phyloP scores from a whole-genome alignment of 2,329 filamentous ascomycete genomes.

The Talaromyces sp. region DNA sequence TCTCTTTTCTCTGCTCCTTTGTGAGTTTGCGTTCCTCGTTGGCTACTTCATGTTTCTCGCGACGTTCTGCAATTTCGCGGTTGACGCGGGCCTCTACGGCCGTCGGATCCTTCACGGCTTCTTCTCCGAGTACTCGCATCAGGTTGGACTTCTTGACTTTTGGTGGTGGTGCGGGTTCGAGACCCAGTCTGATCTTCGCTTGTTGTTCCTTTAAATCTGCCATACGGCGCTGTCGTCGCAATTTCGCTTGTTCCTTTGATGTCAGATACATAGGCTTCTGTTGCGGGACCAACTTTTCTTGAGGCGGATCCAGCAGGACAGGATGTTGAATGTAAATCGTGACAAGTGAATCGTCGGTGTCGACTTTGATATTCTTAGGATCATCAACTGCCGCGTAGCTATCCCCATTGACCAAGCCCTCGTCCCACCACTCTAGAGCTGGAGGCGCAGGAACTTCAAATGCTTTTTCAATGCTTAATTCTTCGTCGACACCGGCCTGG shows the following conservation, averaged over 20 bases:
- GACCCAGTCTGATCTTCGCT: slow-evolving; percentile 86
- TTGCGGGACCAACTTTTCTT: slow-evolving; percentile 74
- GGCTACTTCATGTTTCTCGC: slow-evolving; percentile 68
- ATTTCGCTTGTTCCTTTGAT: slow-evolving; percentile 82
- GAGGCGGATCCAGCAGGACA: slow-evolving; percentile 82
- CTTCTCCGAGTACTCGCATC: slow-evolving; percentile 93
- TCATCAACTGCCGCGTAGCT: slow-evolving; percentile 71
- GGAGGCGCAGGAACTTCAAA: slow-evolving; percentile 82
- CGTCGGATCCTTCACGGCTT: slow-evolving; percentile 91
- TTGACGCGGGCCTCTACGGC: slow-evolving; percentile 94
- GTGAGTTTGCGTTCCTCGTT: slow-evolving; percentile 87
- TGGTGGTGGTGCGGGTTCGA: slow-evolving; percentile 84
- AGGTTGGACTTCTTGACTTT: slow-evolving; percentile 98
- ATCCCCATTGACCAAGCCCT: slow-evolving; percentile 72
- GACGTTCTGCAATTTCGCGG: slow-evolving; percentile 83
- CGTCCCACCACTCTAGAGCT: slow-evolving; percentile 96
- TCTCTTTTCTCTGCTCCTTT: slow-evolving; percentile 82
- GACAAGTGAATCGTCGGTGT: slow-evolving; percentile 77
- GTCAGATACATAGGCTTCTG: slow-evolving; percentile 93
- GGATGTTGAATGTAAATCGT: slow-evolving; percentile 92
- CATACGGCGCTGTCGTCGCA: slow-evolving; percentile 84
- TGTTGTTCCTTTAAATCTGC: slow-evolving; percentile 94
- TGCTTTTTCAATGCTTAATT: slow-evolving; percentile 80
- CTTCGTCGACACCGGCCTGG: slow-evolving; percentile 91
- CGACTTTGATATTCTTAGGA: slow-evolving; percentile 66